These are phyloP conservation scores for Clavispora fructus DNA, from an alignment of 805 yeast species.

Conservation along the genomic window DNA sequence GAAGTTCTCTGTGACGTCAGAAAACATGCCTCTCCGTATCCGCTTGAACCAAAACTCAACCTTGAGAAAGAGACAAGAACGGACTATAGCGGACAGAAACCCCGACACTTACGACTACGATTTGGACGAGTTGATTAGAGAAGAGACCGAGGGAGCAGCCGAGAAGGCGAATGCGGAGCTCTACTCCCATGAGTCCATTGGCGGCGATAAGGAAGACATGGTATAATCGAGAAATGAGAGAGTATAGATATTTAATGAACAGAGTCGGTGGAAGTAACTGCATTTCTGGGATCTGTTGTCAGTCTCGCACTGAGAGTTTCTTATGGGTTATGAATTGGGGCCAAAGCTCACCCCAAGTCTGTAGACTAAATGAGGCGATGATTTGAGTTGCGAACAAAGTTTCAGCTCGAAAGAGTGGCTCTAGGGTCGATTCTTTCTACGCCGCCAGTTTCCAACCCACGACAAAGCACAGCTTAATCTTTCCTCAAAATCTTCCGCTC, in stretches of 20 bases:
- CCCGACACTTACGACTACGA: slow-evolving; percentile 42
- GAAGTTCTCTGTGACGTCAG: slow-evolving; percentile 27
- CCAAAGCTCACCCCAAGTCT: too few relatives aligned
- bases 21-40: slow-evolving; percentile 34
- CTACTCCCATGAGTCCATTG: slow-evolving; percentile 8
- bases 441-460: too few relatives aligned
- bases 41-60: slow-evolving; percentile 20
- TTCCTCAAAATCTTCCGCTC: too few relatives aligned
- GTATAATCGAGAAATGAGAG: slow-evolving; percentile 2
- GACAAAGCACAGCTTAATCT: too few relatives aligned
- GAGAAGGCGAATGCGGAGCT: slow-evolving; percentile 5
- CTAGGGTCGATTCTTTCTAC: too few relatives aligned
- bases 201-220: slow-evolving; percentile 15
- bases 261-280: too few relatives aligned
- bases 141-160: slow-evolving; percentile 24
- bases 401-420: too few relatives aligned
- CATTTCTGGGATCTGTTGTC: too few relatives aligned
- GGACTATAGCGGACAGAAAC: slow-evolving; percentile 29
- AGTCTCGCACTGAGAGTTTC: too few relatives aligned
- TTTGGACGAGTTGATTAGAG: slow-evolving; percentile 38
- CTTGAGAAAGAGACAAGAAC: slow-evolving; percentile 29
- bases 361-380: too few relatives aligned
- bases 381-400: too few relatives aligned
- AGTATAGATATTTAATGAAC: not conserved
- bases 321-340: too few relatives aligned